Conservation (phyloP, 257 asterid genomes). For the Solanum sparsipilum region DNA sequence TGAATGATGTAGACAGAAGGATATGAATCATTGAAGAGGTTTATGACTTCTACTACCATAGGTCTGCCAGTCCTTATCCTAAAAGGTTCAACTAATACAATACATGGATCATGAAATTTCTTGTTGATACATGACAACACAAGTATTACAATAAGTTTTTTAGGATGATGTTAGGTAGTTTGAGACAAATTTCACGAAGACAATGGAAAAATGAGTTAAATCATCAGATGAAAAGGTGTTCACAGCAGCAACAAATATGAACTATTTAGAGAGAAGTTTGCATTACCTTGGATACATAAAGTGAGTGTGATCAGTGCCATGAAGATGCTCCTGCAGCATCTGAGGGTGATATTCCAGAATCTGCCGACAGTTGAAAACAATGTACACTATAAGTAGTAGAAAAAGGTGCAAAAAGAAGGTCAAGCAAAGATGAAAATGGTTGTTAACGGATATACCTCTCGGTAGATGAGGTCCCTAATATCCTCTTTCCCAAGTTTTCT, state of each 20-base stretch:
- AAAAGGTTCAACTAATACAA: neutral
- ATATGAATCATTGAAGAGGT: neutral
- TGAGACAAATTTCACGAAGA: neutral
- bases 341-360: conserved; percentile 99
- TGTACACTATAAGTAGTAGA: conserved; percentile 29
- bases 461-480: conserved; percentile 74
- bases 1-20: neutral
- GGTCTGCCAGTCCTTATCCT: neutral
- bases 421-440: conserved; percentile 6
- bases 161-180: neutral
- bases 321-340: conserved; percentile 93
- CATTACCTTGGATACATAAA: conserved; percentile 98
- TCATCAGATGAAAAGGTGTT: neutral
- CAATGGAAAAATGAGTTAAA: neutral
- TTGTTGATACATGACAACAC: neutral
- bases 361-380: conserved; percentile 44
- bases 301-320: conserved; percentile 81
- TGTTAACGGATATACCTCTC: conserved; percentile 53
- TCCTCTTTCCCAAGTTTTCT: conserved; percentile 63
- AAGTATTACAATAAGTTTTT: neutral
- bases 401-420: conserved; percentile 1
- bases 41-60: neutral
- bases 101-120: neutral
- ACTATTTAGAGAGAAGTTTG: conserved; percentile 2
- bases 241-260: neutral